Percentiles rank a stretch among this genome's conserved stretches.
phyloP scores from a whole-genome alignment of 331 rosid genomes.

The Cucumis variabilis region DNA sequence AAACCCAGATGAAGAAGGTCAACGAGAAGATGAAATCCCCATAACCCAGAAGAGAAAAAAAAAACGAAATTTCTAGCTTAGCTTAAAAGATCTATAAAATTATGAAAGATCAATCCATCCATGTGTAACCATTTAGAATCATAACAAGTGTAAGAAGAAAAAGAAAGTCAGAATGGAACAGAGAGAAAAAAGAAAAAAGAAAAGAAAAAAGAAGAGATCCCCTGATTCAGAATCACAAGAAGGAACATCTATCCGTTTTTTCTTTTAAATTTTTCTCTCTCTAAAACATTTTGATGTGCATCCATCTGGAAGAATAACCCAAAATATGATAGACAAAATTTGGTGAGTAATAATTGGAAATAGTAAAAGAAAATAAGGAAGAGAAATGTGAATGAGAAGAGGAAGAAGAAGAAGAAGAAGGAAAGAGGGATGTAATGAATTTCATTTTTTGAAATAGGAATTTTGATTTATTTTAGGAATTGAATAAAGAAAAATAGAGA shows the following conservation, averaged over 20 bases:
- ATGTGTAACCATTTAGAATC: background rate
- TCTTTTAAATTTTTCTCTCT: background rate
- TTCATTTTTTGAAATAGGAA: background rate
- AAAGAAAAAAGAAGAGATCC: slow-evolving; percentile 59
- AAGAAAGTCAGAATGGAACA: slow-evolving; percentile 53
- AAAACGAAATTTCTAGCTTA: background rate
- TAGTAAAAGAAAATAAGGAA: slow-evolving; percentile 25
- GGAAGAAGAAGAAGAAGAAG: slow-evolving; percentile 2
- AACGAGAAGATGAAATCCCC: background rate
- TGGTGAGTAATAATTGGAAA: slow-evolving; percentile 16
- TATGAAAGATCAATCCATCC: background rate
- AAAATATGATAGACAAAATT: slow-evolving; percentile 35
- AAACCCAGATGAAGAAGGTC: slow-evolving; percentile 32
- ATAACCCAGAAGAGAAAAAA: background rate
- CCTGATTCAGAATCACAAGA: slow-evolving; percentile 27
- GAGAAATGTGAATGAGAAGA: slow-evolving; percentile 2
- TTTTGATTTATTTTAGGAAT: background rate
- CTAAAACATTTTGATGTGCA: slow-evolving; percentile 30
- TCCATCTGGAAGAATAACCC: slow-evolving; percentile 35
- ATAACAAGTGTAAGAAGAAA: background rate
- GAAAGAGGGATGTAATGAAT: background rate
- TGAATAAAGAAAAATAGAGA: background rate
- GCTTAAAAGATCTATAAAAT: background rate
- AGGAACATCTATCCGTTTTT: background rate
- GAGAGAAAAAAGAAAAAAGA: slow-evolving; percentile 24